phyloP scores from a whole-genome alignment of 495 filamentous ascomycete species.

The Trichoderma parareesei region DNA sequence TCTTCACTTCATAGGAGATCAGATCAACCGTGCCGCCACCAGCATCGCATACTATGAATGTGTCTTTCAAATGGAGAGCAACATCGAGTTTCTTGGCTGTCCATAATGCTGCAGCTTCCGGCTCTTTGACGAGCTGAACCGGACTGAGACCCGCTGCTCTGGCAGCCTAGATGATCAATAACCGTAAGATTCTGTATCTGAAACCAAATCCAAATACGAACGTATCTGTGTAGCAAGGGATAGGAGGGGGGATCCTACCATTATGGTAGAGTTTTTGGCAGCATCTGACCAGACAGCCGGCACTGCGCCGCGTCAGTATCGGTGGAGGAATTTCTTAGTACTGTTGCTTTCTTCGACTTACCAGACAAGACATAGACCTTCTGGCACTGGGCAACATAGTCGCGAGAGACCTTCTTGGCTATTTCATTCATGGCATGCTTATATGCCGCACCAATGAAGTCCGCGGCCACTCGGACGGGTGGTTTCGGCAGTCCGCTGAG shows the following conservation, averaged over 20 bases:
- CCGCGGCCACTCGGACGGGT: slow-evolving; percentile 19
- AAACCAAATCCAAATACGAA: too few species aligned
- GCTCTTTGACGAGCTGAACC: slow-evolving; percentile 36
- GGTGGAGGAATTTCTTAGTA: not conserved
- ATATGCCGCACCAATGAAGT: slow-evolving; percentile 15
- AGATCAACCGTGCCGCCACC: slow-evolving; percentile 53
- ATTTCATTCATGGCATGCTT: slow-evolving; percentile 24
- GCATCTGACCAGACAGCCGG: slow-evolving; percentile 28
- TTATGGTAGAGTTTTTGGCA: slow-evolving; percentile 24
- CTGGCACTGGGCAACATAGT: slow-evolving; percentile 17
- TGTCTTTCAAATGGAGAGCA: slow-evolving; percentile 16
- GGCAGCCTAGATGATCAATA: slow-evolving; percentile 19
- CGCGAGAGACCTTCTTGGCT: slow-evolving; percentile 14
- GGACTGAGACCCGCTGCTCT: slow-evolving; percentile 22
- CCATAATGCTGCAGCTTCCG: slow-evolving; percentile 42
- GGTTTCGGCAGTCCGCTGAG: slow-evolving; percentile 22
- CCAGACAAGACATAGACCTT: slow-evolving; percentile 21
- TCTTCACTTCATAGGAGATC: slow-evolving; percentile 14
- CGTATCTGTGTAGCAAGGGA: not conserved
- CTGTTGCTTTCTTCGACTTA: not conserved
- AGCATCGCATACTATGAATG: slow-evolving; percentile 47
- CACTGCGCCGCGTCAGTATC: slow-evolving; percentile 15
- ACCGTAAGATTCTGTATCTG: slow-evolving; percentile 13
- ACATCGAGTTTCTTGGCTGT: slow-evolving; percentile 30
- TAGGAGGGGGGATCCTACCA: slow-evolving; percentile 10